phyloP scores from a whole-genome alignment of 345 rosid species.

The Populus deltoides region DNA sequence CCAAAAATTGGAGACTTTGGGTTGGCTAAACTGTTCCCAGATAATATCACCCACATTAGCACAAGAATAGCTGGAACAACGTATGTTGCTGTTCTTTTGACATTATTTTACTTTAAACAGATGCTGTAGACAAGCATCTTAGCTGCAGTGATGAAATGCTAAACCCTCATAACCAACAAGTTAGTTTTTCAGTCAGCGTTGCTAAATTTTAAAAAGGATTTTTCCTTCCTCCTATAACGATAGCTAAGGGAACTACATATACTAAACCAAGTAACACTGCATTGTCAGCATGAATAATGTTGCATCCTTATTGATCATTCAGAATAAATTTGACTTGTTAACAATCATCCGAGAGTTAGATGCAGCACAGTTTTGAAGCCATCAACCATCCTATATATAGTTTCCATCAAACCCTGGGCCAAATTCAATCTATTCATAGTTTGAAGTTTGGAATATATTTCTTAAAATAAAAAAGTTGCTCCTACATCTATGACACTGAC shows the following conservation, averaged over 20 bases:
- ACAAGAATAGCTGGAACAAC: slow-evolving; percentile 95
- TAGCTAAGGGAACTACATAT: neutral
- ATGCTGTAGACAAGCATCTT: neutral
- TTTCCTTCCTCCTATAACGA: neutral
- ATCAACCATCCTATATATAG: neutral
- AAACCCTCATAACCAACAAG: neutral
- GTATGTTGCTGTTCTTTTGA: slow-evolving; percentile 36
- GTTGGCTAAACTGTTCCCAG: slow-evolving; percentile 94
- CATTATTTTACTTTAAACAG: neutral
- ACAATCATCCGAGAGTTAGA: neutral
- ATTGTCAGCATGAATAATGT: neutral
- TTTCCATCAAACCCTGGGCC: neutral
- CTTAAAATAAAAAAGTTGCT: neutral
- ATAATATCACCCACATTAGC: slow-evolving; percentile 87
- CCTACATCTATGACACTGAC: neutral
- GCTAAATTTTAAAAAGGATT: neutral
- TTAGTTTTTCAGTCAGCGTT: neutral
- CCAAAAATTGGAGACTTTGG: slow-evolving; percentile 98
- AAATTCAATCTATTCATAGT: neutral
- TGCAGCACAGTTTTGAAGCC: neutral
- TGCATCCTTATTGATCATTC: neutral
- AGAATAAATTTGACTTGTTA: neutral
- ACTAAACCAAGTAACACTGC: neutral
- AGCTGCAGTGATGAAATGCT: neutral
- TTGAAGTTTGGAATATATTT: neutral